Evolutionary conservation across 305 asterid species (phyloP).

Genomic region (Fraxinus latifolia): DNA sequence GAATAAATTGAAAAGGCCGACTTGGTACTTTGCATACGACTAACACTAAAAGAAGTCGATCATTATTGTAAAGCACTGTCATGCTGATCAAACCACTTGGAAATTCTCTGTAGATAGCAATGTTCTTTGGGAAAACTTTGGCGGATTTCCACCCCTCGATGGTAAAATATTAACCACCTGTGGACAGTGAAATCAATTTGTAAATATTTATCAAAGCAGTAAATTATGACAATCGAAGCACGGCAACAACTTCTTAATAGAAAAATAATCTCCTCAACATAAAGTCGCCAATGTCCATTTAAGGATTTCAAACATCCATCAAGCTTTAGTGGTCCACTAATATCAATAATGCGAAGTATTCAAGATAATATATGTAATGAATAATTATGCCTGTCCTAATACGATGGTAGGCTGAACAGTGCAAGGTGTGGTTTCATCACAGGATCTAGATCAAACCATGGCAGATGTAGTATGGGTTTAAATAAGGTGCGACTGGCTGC

Average conservation of each 20-base stretch:
- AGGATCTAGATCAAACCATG: neutral
- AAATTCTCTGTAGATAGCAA: constrained; percentile 36
- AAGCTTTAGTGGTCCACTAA: neutral
- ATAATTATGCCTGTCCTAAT: neutral
- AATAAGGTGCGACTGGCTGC: neutral
- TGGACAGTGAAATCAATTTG: neutral
- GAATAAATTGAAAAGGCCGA: neutral
- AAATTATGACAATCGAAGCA: neutral
- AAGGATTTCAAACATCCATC: neutral
- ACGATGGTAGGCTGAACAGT: neutral
- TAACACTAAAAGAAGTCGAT: neutral
- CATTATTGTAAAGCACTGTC: neutral
- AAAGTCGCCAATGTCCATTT: neutral
- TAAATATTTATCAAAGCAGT: neutral
- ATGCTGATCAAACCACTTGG: constrained; percentile 39
- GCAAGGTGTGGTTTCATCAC: neutral
- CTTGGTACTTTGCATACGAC: neutral
- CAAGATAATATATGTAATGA: neutral
- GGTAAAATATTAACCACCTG: constrained; percentile 42
- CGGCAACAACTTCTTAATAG: neutral
- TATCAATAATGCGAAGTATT: neutral
- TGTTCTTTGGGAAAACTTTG: constrained; percentile 43
- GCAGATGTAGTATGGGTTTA: neutral
- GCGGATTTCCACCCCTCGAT: constrained; percentile 37
- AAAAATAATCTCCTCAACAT: neutral